Evolutionary conservation across 495 filamentous ascomycete species (phyloP), one percentile per base, ranked within the genome.

Genomic region (Bombardia bombarda): DNA sequence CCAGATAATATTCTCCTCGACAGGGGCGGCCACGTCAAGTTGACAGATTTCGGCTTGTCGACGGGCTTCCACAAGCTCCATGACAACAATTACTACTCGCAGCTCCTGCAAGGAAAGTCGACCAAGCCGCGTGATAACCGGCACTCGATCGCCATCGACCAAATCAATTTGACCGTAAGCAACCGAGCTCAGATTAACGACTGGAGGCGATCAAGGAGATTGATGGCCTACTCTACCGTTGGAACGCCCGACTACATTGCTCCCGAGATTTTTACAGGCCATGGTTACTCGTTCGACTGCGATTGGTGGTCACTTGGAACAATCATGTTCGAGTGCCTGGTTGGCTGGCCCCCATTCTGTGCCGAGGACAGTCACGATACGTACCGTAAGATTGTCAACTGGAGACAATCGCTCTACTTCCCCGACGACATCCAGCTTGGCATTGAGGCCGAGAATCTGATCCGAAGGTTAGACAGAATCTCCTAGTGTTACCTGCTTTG

Each of bases 221-320:
- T 90, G 57, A 92, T 97, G 78, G 92, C 92, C 4, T 99, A 97
- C 63, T 96, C 90, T 1, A 99, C 92, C 7, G 92, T 99, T 38
- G 92, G 92, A 49, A 99, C 92, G 6, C 92, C 92, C 7, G 92
- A 99, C 62, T 99, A 99, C 60, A 98, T 98, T 60, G 92, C 92
- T 0, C 92, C 92, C 2, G 92, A 99, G 57, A 97, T 99, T 50
- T 99, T 99, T 67, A 88, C 83, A 22, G 89, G 92, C 28, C 83
- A 93, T 53, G 92, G 92, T 32, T 99, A 99, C 65, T 83, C 85
- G 32, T 93, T 87, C 53, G 82, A 90, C 55, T 99, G 92, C 56
- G 92, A 99, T 72, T 99, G 92, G 92, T 99, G 92, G 92, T 89
- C 83, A 25, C 74, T 99, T 23, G 92, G 92, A 45, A 96, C 92